Percentiles rank a stretch among this genome's conserved stretches.
Conservation (phyloP, 2,329 filamentous ascomycete species). For the Monilinia laxa region DNA sequence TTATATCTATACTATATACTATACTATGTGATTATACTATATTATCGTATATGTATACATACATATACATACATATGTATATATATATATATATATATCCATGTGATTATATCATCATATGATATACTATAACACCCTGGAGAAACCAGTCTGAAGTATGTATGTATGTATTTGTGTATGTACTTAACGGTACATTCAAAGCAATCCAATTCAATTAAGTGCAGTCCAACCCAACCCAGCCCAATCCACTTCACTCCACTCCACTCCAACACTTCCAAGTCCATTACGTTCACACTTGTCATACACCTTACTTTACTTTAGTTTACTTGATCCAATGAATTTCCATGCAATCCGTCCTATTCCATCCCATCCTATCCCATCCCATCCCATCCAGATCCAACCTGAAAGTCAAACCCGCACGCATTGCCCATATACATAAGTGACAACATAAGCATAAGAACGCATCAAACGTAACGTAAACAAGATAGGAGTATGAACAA, state of each 20-base stretch:
- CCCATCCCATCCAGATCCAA: conserved; percentile 8
- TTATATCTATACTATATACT: too few species aligned
- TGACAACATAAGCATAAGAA: conserved; percentile 5
- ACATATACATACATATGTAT: too few species aligned
- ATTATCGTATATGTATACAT: too few species aligned
- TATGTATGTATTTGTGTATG: neutral
- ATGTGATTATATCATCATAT: neutral
- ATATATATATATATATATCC: too few species aligned
- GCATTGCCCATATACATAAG: conserved; percentile 10
- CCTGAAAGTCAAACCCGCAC: conserved; percentile 7
- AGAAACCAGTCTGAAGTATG: neutral
- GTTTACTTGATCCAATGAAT: neutral
- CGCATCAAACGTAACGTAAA: neutral
- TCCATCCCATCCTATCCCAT: neutral
- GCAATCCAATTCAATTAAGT: neutral
- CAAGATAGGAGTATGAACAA: conserved; percentile 8
- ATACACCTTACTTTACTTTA: neutral
- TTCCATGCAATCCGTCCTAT: neutral
- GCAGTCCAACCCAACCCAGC: neutral
- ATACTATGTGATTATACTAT: too few species aligned
- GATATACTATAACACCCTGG: neutral
- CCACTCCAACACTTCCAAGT: neutral
- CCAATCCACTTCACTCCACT: neutral
- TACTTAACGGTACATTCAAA: neutral
- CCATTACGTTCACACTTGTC: neutral